These are phyloP conservation scores for Sporothrix phasma DNA, from an alignment of 2,329 filamentous ascomycete genomes.

Conservation along the genomic window DNA sequence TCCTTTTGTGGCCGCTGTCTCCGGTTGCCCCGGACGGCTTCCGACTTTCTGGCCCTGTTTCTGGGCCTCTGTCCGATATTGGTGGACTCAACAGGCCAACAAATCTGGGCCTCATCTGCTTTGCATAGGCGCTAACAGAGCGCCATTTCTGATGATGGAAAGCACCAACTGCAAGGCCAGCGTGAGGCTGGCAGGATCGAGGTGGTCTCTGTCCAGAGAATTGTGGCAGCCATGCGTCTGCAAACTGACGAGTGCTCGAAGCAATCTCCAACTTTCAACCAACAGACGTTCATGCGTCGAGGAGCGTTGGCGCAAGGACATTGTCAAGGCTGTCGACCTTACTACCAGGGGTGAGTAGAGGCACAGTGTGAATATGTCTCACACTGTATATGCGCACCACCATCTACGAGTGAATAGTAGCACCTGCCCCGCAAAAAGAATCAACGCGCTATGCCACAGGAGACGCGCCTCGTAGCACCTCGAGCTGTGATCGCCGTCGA, in stretches of 20 bases:
- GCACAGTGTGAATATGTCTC: neutral
- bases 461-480: conserved; percentile 1
- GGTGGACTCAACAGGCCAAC: conserved; percentile 5
- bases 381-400: neutral
- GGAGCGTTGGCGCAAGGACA: no score
- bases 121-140: conserved; percentile 4
- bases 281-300: neutral
- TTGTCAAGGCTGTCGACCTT: no score
- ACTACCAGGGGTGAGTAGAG: no score
- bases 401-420: neutral
- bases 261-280: neutral
- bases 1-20: neutral
- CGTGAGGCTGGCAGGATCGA: neutral
- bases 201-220: neutral
- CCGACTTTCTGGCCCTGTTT: neutral
- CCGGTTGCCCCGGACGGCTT: neutral
- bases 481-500: conserved; percentile 2
- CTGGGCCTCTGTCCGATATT: neutral
- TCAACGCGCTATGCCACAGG: conserved; percentile 2
- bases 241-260: no score
- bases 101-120: conserved; percentile 4
- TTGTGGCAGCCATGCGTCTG: neutral
- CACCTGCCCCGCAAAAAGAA: neutral
- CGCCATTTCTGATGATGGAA: conserved; percentile 2
- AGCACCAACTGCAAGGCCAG: neutral